Evolutionary conservation across 2,329 filamentous ascomycete species (phyloP).

Genomic region (Calonectria hawksworthii): DNA sequence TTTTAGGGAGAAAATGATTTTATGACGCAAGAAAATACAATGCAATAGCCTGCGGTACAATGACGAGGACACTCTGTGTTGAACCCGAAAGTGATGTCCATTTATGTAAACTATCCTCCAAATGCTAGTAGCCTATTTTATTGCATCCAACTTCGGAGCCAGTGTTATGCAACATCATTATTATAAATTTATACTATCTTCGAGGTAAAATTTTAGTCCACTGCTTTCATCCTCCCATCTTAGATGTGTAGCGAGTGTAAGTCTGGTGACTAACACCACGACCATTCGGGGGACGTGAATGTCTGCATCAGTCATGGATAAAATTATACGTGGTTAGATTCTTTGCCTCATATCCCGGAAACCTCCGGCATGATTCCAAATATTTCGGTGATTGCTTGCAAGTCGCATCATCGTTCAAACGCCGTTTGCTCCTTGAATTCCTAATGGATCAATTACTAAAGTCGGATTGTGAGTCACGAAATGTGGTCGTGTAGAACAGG

Average conservation of each 20-base stretch:
- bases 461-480: not conserved
- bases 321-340: not conserved
- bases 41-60: not conserved
- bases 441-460: not conserved
- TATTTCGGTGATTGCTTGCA: not conserved
- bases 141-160: not conserved
- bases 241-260: not conserved
- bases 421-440: not conserved
- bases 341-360: not conserved
- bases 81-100: not conserved
- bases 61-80: not conserved
- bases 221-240: not conserved
- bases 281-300: not conserved
- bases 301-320: not conserved
- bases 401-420: not conserved
- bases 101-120: not conserved
- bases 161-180: not conserved
- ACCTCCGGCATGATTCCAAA: not conserved
- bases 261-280: not conserved
- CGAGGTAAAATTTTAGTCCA: not conserved
- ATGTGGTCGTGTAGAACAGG: not conserved
- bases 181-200: not conserved
- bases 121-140: not conserved
- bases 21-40: not conserved
- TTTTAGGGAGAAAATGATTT: not conserved